These are phyloP conservation scores for Kazachstania africana DNA, from an alignment of 805 yeast genomes.

Conservation along the genomic window DNA sequence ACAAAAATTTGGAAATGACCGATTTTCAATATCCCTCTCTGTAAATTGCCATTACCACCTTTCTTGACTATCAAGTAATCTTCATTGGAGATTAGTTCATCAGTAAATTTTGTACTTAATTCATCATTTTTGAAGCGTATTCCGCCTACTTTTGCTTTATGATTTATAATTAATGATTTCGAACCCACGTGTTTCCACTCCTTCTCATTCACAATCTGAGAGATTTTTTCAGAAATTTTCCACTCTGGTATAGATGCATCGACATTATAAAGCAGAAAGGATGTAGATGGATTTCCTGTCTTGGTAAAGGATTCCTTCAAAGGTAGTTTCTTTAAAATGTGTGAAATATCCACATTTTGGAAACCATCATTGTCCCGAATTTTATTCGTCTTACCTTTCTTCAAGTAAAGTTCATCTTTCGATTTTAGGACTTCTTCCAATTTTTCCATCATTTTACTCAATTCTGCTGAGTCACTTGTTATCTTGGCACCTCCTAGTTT, in stretches of 20 bases:
- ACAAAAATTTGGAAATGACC: conserved; percentile 12
- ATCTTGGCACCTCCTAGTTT: conserved; percentile 29
- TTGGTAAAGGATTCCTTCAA: conserved; percentile 47
- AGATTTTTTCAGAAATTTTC: conserved; percentile 40
- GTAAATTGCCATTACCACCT: neutral
- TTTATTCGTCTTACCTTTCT: neutral
- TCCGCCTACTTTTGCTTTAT: conserved; percentile 19
- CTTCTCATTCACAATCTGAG: conserved; percentile 17
- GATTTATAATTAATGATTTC: conserved; percentile 13
- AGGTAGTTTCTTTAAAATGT: conserved; percentile 51
- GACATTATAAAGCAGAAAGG: conserved; percentile 69
- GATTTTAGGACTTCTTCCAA: neutral
- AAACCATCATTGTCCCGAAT: too few relatives aligned
- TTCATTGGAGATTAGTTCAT: conserved; percentile 2
- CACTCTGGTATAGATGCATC: conserved; percentile 57
- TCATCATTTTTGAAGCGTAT: conserved; percentile 12
- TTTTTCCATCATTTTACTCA: conserved; percentile 40
- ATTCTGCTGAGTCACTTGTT: conserved; percentile 29
- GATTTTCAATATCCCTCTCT: conserved; percentile 14
- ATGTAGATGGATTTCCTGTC: conserved; percentile 27
- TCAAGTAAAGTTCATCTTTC: neutral
- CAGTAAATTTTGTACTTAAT: conserved; percentile 7
- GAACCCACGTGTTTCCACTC: conserved; percentile 15
- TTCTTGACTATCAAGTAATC: neutral
- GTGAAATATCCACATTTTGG: conserved; percentile 34